These are phyloP conservation scores for Dothidotthia symphoricarpi DNA, from an alignment of 2,329 filamentous ascomycete genomes.

Conservation along the genomic window DNA sequence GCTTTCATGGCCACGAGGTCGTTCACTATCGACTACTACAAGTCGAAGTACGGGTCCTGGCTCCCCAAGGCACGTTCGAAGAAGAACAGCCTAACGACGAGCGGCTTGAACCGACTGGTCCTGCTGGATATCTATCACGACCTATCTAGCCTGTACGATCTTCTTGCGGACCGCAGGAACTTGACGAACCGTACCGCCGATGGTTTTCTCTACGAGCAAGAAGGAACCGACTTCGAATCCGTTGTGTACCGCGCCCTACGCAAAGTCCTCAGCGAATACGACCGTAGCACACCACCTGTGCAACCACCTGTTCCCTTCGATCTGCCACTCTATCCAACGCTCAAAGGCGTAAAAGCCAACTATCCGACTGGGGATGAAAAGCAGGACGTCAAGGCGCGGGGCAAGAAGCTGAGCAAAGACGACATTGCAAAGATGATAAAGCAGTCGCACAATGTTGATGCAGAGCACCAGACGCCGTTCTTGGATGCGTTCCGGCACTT, in stretches of 20 bases:
- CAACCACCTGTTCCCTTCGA: slow-evolving; percentile 91
- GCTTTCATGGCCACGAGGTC: slow-evolving; percentile 73
- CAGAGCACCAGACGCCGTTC: slow-evolving; percentile 61
- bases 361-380: slow-evolving; percentile 66
- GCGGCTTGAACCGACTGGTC: slow-evolving; percentile 80
- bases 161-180: slow-evolving; percentile 75
- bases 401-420: slow-evolving; percentile 71
- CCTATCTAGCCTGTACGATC: slow-evolving; percentile 81
- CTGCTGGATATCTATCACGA: slow-evolving; percentile 81
- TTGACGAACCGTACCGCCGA: slow-evolving; percentile 78
- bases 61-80: slow-evolving; percentile 88
- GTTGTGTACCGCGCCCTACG: slow-evolving; percentile 66
- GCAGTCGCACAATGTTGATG: slow-evolving; percentile 77
- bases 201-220: slow-evolving; percentile 58
- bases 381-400: slow-evolving; percentile 70
- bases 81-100: slow-evolving; percentile 85
- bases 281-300: slow-evolving; percentile 83
- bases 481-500: slow-evolving; percentile 68
- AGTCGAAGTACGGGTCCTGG: slow-evolving; percentile 69
- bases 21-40: slow-evolving; percentile 70
- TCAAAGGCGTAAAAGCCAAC: slow-evolving; percentile 64
- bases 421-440: slow-evolving; percentile 76
- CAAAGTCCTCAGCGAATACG: slow-evolving; percentile 80
- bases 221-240: slow-evolving; percentile 55
- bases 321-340: slow-evolving; percentile 70